Conservation (phyloP, 2,329 filamentous ascomycete species). For the Talaromyces piceae region DNA sequence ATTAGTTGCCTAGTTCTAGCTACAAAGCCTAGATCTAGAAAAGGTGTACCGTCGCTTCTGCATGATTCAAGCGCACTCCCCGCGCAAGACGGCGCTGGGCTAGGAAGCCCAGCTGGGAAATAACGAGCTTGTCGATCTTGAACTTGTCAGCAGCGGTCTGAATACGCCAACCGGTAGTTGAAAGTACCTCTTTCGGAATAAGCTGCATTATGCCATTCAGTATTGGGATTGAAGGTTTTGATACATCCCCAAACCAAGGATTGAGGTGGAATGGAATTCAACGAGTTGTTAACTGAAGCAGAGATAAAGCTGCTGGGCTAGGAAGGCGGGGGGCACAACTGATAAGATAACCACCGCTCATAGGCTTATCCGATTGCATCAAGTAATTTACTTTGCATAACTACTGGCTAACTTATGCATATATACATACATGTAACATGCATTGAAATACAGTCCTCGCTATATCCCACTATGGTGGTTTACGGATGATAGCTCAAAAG, state of each 20-base stretch:
- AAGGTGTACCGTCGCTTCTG: slow-evolving; percentile 65
- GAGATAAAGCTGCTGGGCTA: not conserved
- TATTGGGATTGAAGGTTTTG: too few species aligned
- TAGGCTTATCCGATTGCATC: not conserved
- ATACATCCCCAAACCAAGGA: too few species aligned
- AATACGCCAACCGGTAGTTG: not conserved
- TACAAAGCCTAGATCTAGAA: not conserved
- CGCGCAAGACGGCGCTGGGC: slow-evolving; percentile 82
- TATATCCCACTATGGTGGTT: too few species aligned
- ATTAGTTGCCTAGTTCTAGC: not conserved
- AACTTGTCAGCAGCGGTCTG: not conserved
- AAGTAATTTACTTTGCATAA: not conserved
- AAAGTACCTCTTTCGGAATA: slow-evolving; percentile 39
- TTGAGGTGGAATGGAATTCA: too few species aligned
- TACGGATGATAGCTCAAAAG: too few species aligned
- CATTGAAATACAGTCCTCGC: too few species aligned
- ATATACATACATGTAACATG: too few species aligned
- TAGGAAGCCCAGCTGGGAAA: slow-evolving; percentile 78
- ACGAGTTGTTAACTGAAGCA: too few species aligned
- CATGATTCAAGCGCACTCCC: slow-evolving; percentile 81
- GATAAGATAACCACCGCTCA: slow-evolving; percentile 1
- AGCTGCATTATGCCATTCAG: slow-evolving; percentile 41
- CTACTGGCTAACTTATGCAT: too few species aligned
- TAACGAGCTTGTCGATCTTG: slow-evolving; percentile 91
- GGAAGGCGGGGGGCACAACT: slow-evolving; percentile 2